Evolutionary conservation across 805 yeast species (phyloP).

Genomic region (Kluyveromyces wickerhamii): DNA sequence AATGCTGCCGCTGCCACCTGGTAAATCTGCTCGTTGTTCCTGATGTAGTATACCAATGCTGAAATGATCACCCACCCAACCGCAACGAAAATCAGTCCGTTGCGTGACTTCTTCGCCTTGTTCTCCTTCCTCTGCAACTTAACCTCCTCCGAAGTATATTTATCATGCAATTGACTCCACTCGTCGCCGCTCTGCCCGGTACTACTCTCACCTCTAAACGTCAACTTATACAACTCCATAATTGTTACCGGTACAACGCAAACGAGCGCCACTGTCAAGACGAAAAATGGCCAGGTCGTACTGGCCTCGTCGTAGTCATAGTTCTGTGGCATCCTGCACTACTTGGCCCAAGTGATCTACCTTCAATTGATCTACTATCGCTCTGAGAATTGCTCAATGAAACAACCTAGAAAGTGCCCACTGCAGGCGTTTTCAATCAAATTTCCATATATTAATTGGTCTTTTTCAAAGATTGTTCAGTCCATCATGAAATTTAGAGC

Average conservation of each 20-base stretch:
- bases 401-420: too few relatives aligned
- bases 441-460: too few relatives aligned
- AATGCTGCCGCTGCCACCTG: constrained; percentile 42
- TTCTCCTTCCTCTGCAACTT: constrained; percentile 17
- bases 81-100: constrained; percentile 21
- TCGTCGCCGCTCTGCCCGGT: constrained; percentile 6
- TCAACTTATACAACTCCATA: constrained; percentile 19
- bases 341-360: neutral
- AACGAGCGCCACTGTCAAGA: constrained; percentile 61
- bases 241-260: constrained; percentile 60
- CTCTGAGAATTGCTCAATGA: too few relatives aligned
- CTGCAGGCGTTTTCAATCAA: too few relatives aligned
- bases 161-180: constrained; percentile 15
- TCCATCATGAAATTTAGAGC: too few relatives aligned
- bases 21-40: constrained; percentile 39
- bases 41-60: constrained; percentile 30
- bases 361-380: too few relatives aligned
- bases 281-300: constrained; percentile 90
- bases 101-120: constrained; percentile 15
- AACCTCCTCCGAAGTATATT: constrained; percentile 15
- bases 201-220: constrained; percentile 13
- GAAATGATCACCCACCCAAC: constrained; percentile 59
- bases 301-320: constrained; percentile 72
- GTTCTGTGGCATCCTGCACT: constrained; percentile 23
- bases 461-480: too few relatives aligned